Conservation (phyloP, 495 filamentous ascomycete species). For the Tricharina praecox region DNA sequence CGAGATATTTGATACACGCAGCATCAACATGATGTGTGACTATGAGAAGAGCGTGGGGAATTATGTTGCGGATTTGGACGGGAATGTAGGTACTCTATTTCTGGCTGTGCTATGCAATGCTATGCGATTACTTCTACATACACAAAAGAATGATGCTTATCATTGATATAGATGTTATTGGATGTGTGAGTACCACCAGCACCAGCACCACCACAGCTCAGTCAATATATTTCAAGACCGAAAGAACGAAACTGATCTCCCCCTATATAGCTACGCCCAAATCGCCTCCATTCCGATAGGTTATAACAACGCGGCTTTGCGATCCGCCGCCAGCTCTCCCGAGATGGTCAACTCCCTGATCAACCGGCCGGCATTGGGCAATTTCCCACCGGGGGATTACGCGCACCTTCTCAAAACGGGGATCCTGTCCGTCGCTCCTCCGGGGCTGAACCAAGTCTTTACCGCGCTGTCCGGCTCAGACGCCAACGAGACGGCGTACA, state of each 20-base stretch:
- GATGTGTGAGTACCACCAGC: conserved; percentile 63
- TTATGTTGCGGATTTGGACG: conserved; percentile 79
- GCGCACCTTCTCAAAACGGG: conserved; percentile 69
- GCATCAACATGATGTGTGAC: conserved; percentile 81
- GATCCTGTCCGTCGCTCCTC: conserved; percentile 74
- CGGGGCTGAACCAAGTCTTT: conserved; percentile 88
- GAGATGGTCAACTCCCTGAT: conserved; percentile 73
- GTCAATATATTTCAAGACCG: too few relatives aligned
- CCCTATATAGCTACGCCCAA: conserved; percentile 54
- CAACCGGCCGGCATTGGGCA: conserved; percentile 89
- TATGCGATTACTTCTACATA: conserved; percentile 16
- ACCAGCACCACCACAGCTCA: too few relatives aligned
- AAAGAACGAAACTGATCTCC: too few relatives aligned
- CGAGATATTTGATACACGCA: conserved; percentile 82
- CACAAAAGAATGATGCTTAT: too few relatives aligned
- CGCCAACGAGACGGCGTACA: conserved; percentile 98
- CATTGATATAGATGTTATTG: conserved; percentile 37
- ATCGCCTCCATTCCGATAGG: conserved; percentile 95
- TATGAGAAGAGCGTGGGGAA: conserved; percentile 57
- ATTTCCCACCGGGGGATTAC: conserved; percentile 90
- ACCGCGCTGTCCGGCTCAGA: conserved; percentile 91
- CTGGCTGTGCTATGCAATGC: conserved; percentile 13
- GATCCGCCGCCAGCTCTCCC: conserved; percentile 48
- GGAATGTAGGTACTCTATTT: conserved; percentile 37
- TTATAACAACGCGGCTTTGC: conserved; percentile 81